Evolutionary conservation across 2,329 filamentous ascomycete species (phyloP), one percentile per base, ranked within the genome.

Genomic region (Lasiodiplodia sp.): DNA sequence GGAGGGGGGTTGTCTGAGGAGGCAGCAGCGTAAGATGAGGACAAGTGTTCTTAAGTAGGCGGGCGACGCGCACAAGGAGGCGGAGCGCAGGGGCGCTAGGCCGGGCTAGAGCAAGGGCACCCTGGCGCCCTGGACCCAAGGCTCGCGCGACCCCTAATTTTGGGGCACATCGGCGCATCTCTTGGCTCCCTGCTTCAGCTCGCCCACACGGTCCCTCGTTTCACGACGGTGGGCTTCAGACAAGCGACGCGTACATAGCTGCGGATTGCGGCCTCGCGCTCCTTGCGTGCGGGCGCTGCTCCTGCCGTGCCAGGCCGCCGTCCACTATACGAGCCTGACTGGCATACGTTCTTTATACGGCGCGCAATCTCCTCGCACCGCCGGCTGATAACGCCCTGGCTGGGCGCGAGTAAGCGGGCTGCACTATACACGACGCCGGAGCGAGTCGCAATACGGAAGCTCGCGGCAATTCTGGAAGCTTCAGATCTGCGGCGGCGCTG

Each of bases 11-110:
- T 58, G 58, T 56, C 18, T 53, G 58, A 68, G 51, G 49, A 68
- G 52, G 67, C 44, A 62, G 58, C 47, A 68, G 66, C 60, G 25
- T 31, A 31, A 31, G 44, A 52, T 52, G 60, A 37, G 67, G 67
- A 68, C 67, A 68, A 60, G 67, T 68, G 67, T 63, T 56, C 53
- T 68, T 68, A 64, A 63, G 47, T 68, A 68, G 60, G 51, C 57
- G 47, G 47, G 51, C 34, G 51, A 40, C 58, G 57, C 51, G 25
- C 49, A 40, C 49, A 57, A 51, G 67, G 56, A 64, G 47, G 66
- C 47, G 47, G 57, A 55, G 47, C 37, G 57, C 56, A 51, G 57
- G 49, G 55, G 47, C 56, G 34, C 56, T 58, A 51, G 57, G 47
- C 47, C n/a, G 40, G n/a, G 23, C 47, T 49, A 37, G 64, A 12